phyloP scores from a whole-genome alignment of 139 green algal species.

The Micractinium conductrix region DNA sequence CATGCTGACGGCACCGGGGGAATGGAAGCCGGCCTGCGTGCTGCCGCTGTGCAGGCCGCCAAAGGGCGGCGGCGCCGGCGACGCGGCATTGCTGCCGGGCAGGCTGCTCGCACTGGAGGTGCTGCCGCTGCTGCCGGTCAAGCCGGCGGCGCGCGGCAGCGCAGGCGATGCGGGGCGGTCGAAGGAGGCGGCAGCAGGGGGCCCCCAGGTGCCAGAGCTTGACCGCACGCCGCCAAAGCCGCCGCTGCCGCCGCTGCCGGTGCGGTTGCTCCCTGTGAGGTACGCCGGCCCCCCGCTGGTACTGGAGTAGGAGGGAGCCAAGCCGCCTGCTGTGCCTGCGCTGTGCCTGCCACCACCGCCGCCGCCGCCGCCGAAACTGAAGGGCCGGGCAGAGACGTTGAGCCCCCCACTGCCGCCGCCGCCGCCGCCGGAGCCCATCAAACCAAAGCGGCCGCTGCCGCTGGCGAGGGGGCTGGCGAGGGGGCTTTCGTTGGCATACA shows the following conservation, averaged over 20 bases:
- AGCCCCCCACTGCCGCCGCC: neutral
- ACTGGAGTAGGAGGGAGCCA: neutral
- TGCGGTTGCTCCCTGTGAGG: neutral
- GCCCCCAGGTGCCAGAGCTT: neutral
- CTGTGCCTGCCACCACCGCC: neutral
- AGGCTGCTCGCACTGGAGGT: neutral
- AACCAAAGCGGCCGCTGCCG: too few relatives aligned
- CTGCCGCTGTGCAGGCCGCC: neutral
- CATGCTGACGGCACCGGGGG: too few relatives aligned
- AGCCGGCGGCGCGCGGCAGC: neutral
- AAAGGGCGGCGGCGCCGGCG: neutral
- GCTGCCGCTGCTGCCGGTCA: neutral
- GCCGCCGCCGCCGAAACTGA: neutral
- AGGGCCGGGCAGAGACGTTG: conserved; percentile 13
- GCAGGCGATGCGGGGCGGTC: neutral
- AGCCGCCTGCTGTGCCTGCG: neutral
- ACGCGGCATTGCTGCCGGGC: neutral
- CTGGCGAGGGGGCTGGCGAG: neutral
- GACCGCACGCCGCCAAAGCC: neutral
- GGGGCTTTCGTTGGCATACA: conserved; percentile 9
- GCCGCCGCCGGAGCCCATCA: too few relatives aligned
- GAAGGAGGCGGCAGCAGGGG: too few relatives aligned
- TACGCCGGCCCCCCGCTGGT: neutral
- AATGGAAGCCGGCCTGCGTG: too few relatives aligned
- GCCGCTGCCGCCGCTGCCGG: neutral